phyloP scores from a whole-genome alignment of 306 rosid species.

The Rosa chinensis region DNA sequence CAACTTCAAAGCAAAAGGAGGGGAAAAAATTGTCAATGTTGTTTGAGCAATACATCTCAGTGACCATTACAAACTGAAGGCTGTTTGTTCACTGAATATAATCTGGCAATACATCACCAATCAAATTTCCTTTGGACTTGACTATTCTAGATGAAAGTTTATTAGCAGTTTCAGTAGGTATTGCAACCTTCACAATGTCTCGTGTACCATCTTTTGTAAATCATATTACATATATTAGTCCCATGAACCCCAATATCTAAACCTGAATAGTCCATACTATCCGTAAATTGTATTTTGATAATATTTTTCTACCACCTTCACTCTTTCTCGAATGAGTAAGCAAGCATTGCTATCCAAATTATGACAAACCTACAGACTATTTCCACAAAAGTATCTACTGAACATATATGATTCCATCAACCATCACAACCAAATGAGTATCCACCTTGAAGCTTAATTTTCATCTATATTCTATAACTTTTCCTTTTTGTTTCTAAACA shows the following conservation, averaged over 20 bases:
- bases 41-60: background rate
- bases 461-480: background rate
- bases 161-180: background rate
- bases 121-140: background rate
- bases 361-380: background rate
- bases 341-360: background rate
- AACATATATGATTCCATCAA: background rate
- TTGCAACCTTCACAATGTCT: background rate
- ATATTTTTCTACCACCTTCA: background rate
- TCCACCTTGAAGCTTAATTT: background rate
- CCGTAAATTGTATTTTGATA: background rate
- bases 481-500: background rate
- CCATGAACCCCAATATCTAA: background rate
- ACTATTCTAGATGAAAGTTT: background rate
- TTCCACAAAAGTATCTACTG: background rate
- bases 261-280: background rate
- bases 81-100: background rate
- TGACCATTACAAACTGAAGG: background rate
- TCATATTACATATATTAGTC: background rate
- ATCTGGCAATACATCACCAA: background rate
- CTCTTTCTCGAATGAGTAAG: background rate
- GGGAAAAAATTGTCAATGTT: background rate
- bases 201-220: background rate
- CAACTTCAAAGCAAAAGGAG: background rate
- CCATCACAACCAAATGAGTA: background rate